A percentile compares a stretch with the other conserved stretches of the same genome.
Conservation (phyloP, 352 stramenopile species). For the Peronospora destructor region DNA sequence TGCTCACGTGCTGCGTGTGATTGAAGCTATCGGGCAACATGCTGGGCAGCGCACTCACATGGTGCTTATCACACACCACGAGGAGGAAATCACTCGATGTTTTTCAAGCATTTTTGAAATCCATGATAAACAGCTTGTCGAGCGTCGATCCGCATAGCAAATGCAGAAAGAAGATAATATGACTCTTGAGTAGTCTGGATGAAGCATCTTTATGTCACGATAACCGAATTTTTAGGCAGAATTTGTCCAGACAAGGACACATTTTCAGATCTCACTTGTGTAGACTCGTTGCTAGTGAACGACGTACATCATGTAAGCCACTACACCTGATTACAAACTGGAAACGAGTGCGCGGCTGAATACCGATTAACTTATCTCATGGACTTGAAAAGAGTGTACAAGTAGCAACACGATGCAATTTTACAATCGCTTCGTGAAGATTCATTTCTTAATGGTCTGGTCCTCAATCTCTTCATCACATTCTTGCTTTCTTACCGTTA, state of each 20-base stretch:
- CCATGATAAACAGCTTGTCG: constrained; percentile 48
- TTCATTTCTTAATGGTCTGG: too few species aligned
- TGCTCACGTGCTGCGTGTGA: constrained; percentile 57
- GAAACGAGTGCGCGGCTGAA: too few species aligned
- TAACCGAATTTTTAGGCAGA: too few species aligned
- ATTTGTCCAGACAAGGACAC: too few species aligned
- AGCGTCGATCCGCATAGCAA: constrained; percentile 8
- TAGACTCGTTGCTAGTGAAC: too few species aligned
- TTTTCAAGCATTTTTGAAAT: constrained; percentile 84
- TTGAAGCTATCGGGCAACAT: constrained; percentile 68
- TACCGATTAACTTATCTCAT: background rate
- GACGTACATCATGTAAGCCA: too few species aligned
- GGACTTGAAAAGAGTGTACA: background rate
- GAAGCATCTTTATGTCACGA: too few species aligned
- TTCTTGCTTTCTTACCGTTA: too few species aligned
- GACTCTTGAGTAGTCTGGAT: too few species aligned
- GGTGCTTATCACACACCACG: constrained; percentile 90
- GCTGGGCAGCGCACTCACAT: constrained; percentile 41
- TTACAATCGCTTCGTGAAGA: background rate
- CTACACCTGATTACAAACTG: too few species aligned
- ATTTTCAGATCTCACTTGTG: too few species aligned
- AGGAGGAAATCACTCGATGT: constrained; percentile 83
- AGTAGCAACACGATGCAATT: background rate
- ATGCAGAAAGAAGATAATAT: background rate
- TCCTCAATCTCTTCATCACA: too few species aligned